Evolutionary conservation across 208 protist genomes (phyloP).

Genomic region (Trypanosoma congolense): DNA sequence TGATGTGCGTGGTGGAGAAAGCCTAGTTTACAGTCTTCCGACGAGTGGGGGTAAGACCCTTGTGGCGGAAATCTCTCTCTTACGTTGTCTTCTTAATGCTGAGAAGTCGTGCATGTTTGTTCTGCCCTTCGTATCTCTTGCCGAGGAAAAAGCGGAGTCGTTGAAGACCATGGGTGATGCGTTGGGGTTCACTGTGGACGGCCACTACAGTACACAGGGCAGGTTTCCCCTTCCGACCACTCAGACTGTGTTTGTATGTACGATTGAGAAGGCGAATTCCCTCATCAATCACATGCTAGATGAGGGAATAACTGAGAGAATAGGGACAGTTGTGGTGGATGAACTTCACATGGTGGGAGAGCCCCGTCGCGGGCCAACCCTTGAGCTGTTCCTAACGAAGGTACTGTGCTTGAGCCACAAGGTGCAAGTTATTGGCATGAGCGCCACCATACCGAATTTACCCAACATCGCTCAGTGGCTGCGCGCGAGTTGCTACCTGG

Average conservation of each 20-base stretch:
- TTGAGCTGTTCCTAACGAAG: slow-evolving; percentile 89
- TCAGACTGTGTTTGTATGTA: slow-evolving; percentile 77
- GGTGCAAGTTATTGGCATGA: slow-evolving; percentile 91
- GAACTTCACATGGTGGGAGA: slow-evolving; percentile 95
- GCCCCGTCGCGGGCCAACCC: slow-evolving; percentile 56
- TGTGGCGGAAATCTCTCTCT: slow-evolving; percentile 90
- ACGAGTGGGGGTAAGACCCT: slow-evolving; percentile 93
- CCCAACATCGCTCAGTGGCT: slow-evolving; percentile 75
- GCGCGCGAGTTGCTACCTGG: slow-evolving; percentile 60
- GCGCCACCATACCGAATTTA: slow-evolving; percentile 90
- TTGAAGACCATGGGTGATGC: slow-evolving; percentile 50
- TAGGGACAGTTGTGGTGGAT: slow-evolving; percentile 90
- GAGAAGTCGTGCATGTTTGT: slow-evolving; percentile 83
- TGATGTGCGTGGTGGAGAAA: slow-evolving; percentile 50
- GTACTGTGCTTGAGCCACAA: slow-evolving; percentile 43
- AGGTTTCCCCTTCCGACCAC: slow-evolving; percentile 50
- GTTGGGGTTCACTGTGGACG: slow-evolving; percentile 78
- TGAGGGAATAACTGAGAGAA: slow-evolving; percentile 41
- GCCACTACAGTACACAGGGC: slow-evolving; percentile 72
- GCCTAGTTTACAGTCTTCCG: slow-evolving; percentile 87
- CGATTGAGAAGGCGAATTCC: slow-evolving; percentile 93
- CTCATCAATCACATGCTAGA: slow-evolving; percentile 84
- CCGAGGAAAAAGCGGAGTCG: slow-evolving; percentile 83
- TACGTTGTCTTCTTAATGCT: slow-evolving; percentile 69
- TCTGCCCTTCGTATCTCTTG: slow-evolving; percentile 91